Conservation (phyloP, 352 stramenopile species). For the Phytophthora litchii region DNA sequence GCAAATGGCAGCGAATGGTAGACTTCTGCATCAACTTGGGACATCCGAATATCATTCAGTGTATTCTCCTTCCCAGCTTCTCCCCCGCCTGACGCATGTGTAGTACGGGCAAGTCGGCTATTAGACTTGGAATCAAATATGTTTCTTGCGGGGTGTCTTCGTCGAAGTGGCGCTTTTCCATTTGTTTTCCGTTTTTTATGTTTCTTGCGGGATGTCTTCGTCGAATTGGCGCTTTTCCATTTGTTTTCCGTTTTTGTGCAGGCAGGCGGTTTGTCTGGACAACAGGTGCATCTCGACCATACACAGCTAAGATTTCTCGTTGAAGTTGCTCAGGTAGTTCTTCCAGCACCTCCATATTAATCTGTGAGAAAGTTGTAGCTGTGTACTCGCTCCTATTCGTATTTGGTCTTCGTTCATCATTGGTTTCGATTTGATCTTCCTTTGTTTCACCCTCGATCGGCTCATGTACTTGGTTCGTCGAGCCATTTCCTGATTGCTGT, state of each 20-base stretch:
- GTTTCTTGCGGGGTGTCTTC: conserved; percentile 28
- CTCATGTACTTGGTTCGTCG: not conserved
- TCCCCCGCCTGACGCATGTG: not conserved
- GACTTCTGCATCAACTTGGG: conserved; percentile 80
- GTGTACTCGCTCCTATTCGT: conserved; percentile 3
- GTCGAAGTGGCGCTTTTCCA: conserved; percentile 38
- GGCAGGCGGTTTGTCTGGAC: conserved; percentile 3
- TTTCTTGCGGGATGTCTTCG: conserved; percentile 29
- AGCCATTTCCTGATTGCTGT: conserved; percentile 6
- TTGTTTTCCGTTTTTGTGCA: conserved; percentile 24
- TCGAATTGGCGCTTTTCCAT: conserved; percentile 40
- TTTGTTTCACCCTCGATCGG: not conserved
- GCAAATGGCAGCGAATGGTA: conserved; percentile 71
- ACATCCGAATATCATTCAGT: conserved; percentile 75
- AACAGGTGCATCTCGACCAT: conserved; percentile 16
- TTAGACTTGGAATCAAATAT: conserved; percentile 43
- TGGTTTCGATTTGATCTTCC: conserved; percentile 15
- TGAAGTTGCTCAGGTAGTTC: conserved; percentile 61
- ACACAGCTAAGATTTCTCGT: conserved; percentile 61
- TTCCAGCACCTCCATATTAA: conserved; percentile 65
- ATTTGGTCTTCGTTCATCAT: conserved; percentile 8
- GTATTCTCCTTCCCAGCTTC: conserved; percentile 29
- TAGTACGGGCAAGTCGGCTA: conserved; percentile 10
- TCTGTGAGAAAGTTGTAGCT: conserved; percentile 55
- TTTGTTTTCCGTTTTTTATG: conserved; percentile 33